A percentile compares a stretch with the other conserved stretches of the same genome.
Conservation (phyloP, 495 filamentous ascomycete species). For the Bacidia rubella region DNA sequence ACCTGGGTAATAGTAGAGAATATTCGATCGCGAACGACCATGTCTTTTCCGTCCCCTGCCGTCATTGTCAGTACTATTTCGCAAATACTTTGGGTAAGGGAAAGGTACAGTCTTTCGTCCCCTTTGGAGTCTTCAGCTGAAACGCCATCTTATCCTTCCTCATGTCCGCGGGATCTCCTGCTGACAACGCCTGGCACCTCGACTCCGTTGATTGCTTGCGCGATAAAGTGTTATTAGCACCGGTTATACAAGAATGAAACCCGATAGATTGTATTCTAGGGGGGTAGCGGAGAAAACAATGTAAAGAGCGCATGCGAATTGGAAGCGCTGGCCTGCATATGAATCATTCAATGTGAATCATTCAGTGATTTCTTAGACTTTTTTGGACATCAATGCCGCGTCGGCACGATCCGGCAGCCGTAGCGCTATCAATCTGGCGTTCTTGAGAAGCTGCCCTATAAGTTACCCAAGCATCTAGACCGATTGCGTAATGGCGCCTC, state of each 20-base stretch:
- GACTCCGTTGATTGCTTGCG: too few species aligned
- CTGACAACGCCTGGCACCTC: too few species aligned
- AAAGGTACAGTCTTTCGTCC: slow-evolving; percentile 30
- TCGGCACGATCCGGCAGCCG: slow-evolving; percentile 4
- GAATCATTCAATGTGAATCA: too few species aligned
- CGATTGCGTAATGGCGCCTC: slow-evolving; percentile 42
- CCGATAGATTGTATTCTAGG: too few species aligned
- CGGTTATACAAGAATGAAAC: too few species aligned
- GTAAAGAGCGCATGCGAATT: background rate
- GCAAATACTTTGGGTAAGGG: slow-evolving; percentile 12
- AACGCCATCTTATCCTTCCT: slow-evolving; percentile 25
- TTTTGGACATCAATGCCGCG: slow-evolving; percentile 2
- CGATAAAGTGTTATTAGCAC: too few species aligned
- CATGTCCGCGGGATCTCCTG: slow-evolving; percentile 18
- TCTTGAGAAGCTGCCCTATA: background rate
- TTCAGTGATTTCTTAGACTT: background rate
- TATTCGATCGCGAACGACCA: slow-evolving; percentile 70
- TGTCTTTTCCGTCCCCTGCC: slow-evolving; percentile 53
- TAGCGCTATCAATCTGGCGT: background rate
- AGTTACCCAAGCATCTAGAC: background rate
- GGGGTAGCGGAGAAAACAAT: background rate
- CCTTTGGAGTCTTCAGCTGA: slow-evolving; percentile 38
- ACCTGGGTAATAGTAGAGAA: slow-evolving; percentile 70
- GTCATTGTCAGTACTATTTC: background rate
- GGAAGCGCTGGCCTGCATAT: too few species aligned